Base-by-base conservation (phyloP, 176 grass and related monocot genomes). In the Canna indica region DNA sequence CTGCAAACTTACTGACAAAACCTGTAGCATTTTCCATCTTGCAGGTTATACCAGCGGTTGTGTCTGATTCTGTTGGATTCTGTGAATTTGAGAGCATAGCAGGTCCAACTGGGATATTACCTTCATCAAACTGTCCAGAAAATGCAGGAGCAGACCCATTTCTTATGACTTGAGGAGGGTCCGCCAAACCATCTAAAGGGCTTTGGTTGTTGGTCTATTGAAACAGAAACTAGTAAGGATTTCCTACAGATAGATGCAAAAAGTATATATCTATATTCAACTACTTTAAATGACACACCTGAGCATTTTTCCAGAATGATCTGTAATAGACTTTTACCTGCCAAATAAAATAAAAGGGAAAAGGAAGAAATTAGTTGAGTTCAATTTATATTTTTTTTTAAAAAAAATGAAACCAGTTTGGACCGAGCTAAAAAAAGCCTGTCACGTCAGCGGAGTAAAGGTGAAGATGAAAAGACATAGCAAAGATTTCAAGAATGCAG, bases 251-350 rank as follows among this genome's bases (percentile, higher is more conserved):
- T 0, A 45, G 41, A 47, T 18, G 30, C 22, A 64, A 28, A 64
- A 15, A 74, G 57, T 33, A 57, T 5, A 69, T 53, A 73, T 29
- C 29, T 42, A 59, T 50, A 39, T 67, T 65, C 25, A 27, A 67
- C 31, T 76, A 67, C 32, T 66, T 20, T 66, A 76, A 50, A 44
- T 36, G 45, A 76, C 7, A 53, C 85, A 91, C 88, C 88, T 84
- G 77, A 56, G 75, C 71, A 81, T 97, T 90, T 91, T 97, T 97
- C 86, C 93, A 97, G 72, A 87, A 97, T 68, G 86, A 92, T 79
- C 93, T 88, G 86, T 87, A 97, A 86, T 90, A 92, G 42, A 91
- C 65, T 69, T 97, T 97, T 83, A 88, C 85, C 93, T 90, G 89
- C 62, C 81, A 92, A 91, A 70, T 22, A 50, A 65, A 52, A 48